Base-by-base conservation (phyloP, 2,329 filamentous ascomycete genomes). In the Byssothecium circinans region DNA sequence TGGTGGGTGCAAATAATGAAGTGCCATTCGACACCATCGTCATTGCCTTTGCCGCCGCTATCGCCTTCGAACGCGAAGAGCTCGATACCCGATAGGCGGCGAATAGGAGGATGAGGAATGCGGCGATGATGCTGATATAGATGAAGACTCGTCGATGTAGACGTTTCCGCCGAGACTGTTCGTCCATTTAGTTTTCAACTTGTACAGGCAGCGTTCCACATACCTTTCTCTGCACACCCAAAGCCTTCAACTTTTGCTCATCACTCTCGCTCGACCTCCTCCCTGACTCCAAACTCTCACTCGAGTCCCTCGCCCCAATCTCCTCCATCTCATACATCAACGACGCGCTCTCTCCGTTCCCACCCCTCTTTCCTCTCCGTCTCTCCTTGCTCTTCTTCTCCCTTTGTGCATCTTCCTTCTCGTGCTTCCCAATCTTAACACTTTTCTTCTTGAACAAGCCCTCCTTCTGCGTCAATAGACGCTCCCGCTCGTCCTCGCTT, bases 251-350 rank as follows among this genome's bases (percentile, higher is more conserved):
- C 36, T 73, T 75, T 56, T 78, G 75, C 56, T 75, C 73, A 56
- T 81, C 80, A 22, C 62, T 65, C 51, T 77, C 71, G 30, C 69
- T 72, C 27, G 73, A 75, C 42, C 65, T 60, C 27, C 70, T 61
- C 20, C 65, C 68, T 7, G 36, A 39, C 2, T 17, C 22, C 14
- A 69, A 45, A 30, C 58, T 65, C n/a, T 58, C 51, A 38, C 54
- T 85, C 74, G 75, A 88, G 51, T 80, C 14, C 29, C 29, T 12
- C 6, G 29, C 83, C 62, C 87, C 80, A 2, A 79, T 81, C 65
- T 91, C 87, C 70, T 96, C 91, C 87, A 92, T 89, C 73, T 94
- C 88, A 68, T 89, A 91, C 85, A 95, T 89, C 62, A 95, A 75
- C 17, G 2, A 10, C 68, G 85, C 82, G 30, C 86, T 85, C 56